Evolutionary conservation across 768 basidiomycete genomes (phyloP), one percentile per base, ranked within the genome.

Genomic region (Naganishia friedmannii): DNA sequence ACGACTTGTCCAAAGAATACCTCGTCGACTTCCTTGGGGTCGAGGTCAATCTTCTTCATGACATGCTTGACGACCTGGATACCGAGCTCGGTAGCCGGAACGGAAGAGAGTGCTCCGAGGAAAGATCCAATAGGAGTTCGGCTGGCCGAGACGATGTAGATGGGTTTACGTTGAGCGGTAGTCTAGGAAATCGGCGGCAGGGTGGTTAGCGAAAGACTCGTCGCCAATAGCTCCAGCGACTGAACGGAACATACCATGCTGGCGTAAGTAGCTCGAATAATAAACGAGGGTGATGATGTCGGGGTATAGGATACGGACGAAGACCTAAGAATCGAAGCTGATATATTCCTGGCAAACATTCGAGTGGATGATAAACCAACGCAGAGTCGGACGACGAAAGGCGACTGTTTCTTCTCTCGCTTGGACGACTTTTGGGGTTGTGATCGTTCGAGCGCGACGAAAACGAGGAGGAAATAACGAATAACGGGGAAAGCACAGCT

Each of bases 1-100:
- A 98, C 88, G 77, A 99, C 96, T 79, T 99, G 94, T 74, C 96
- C 96, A 78, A 97, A 90, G 86, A 90, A 98, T 76, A 97, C 85
- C 83, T 99, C 96, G 82, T 98, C 93, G n/a, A 92, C 88, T 70
- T 86, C 79, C 0, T 88, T 85, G 21, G 93, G 90, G 75, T 89
- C 87, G 77, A 98, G 86, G 66, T 88, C 87, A 56, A 89, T 88
- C 67, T 89, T 86, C 72, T 88, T 86, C 69, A 98, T 85, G 23
- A 93, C 96, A 80, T 90, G 90, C 82, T 93, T 97, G 79, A 98
- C 86, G 51, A 92, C 96, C 67, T 89, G 84, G 37, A 86, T 82
- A 75, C 96, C 96, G 68, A 99, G 90, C 80, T 99, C 89, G 65
- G 92, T 88, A 17, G 95, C 95, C 17, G 91, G 91, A 79, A 95